Base-by-base conservation (phyloP, 495 filamentous ascomycete genomes). In the Aspergillus avenaceus region DNA sequence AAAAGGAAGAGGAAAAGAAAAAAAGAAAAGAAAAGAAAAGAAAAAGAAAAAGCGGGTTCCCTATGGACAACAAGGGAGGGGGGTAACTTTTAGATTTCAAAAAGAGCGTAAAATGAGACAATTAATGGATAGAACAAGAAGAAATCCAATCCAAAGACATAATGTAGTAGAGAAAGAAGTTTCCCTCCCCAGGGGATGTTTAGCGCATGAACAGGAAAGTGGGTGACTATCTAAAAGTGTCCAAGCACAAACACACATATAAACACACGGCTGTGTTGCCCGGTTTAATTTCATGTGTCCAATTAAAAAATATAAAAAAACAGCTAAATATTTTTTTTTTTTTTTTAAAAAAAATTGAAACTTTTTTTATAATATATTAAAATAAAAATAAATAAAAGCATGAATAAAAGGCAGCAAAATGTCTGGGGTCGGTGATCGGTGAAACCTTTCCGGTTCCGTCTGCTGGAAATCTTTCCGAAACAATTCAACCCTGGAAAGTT, bases 401-500 rank as follows among this genome's bases (percentile, higher is more conserved):
- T 29, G 18, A 47, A 5, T 34, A 24, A 47, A 24, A 19, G 25
- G 13, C 25, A 38, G 52, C 37, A 29, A 44, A 29, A 23, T 24
- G 51, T 55, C 53, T 36, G 63, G 58, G 58, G 52, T 59, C 60
- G 57, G 60, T 34, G 42, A 14, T 56, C 60, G 62, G 62, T 52
- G 47, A 62, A 65, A 65, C 56, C 47, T 55, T 45, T 38, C 42
- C 44, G 36, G 27, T 49, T 56, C 53, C 49, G 43, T 37, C 29
- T 41, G 42, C 50, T 50, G 58, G 55, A 66, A 65, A 65, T 62
- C 53, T 58, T 55, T 50, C 49, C 48, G 52, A 14, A 18, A 31
- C 40, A 28, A 34, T 32, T 34, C 37, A 14, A 50, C 16, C 13
- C 49, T 28, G n/a, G n/a, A n/a, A n/a, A n/a, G n/a, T n/a, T n/a